A percentile compares a stretch with the other conserved stretches of the same genome.
phyloP scores from a whole-genome alignment of 2,329 filamentous ascomycete genomes.

The Xylariaceae sp. region DNA sequence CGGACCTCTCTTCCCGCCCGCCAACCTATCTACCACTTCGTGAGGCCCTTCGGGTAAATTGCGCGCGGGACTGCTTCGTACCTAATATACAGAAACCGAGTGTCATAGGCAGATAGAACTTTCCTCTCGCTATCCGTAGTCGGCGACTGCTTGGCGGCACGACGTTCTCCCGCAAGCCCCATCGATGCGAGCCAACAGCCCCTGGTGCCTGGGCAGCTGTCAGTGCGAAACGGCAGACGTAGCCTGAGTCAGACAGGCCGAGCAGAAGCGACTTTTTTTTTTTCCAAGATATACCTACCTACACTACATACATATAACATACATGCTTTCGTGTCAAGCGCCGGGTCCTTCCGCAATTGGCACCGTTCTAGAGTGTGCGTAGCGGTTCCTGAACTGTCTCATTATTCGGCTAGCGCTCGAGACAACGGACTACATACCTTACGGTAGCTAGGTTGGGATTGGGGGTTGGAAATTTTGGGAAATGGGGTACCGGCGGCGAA shows the following conservation, averaged over 20 bases:
- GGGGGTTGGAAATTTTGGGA: too few relatives aligned
- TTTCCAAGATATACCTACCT: constrained; percentile 14
- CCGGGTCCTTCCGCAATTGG: constrained; percentile 31
- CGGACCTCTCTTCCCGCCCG: background rate
- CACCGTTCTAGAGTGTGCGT: constrained; percentile 19
- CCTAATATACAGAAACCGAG: background rate
- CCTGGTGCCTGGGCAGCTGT: constrained; percentile 26
- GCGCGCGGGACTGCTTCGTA: background rate
- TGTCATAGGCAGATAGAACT: background rate
- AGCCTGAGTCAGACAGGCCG: constrained; percentile 23
- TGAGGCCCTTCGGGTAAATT: background rate
- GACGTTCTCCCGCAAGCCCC: background rate
- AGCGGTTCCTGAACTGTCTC: constrained; percentile 12
- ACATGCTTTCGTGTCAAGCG: constrained; percentile 12
- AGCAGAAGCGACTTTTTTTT: constrained; percentile 10
- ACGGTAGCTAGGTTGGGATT: too few relatives aligned
- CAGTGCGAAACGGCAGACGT: constrained; percentile 22
- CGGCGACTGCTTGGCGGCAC: background rate
- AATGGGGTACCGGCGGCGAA: constrained; percentile 13
- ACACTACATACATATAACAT: background rate
- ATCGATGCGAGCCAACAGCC: background rate
- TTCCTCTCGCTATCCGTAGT: background rate
- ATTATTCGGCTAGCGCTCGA: constrained; percentile 12
- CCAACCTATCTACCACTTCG: too few relatives aligned
- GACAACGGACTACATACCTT: constrained; percentile 13